Conservation (phyloP, 345 rosid genomes). For the Syzygium oleosum region DNA sequence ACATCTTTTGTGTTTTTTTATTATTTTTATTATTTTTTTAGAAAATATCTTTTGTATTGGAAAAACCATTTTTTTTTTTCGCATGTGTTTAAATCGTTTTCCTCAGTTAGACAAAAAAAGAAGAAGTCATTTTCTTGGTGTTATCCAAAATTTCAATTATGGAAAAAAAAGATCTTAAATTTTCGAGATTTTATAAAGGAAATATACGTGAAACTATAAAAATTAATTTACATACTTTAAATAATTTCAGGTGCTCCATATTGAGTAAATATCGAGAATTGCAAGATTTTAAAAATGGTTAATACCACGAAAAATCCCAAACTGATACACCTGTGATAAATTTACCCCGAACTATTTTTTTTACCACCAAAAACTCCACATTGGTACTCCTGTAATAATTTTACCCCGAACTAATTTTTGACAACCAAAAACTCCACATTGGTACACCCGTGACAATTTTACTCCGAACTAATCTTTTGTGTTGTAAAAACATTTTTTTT, state of each 20-base stretch:
- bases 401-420: rapidly evolving
- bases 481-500: too few species aligned
- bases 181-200: neutral
- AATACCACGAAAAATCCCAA: too few species aligned
- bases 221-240: neutral
- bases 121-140: neutral
- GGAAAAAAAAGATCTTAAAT: neutral
- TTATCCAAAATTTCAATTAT: neutral
- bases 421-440: too few species aligned
- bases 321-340: rapidly evolving
- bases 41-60: neutral
- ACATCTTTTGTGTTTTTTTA: neutral
- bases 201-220: neutral
- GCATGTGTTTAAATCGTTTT: neutral
- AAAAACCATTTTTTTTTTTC: neutral
- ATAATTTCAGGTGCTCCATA: neutral
- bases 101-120: neutral
- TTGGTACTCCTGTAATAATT: rapidly evolving
- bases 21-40: too few species aligned
- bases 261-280: neutral
- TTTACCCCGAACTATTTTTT: too few species aligned
- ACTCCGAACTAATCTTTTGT: too few species aligned
- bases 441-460: rapidly evolving
- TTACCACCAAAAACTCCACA: too few species aligned
- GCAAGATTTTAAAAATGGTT: neutral